Conservation (phyloP, 257 asterid species). For the Verbena officinalis region DNA sequence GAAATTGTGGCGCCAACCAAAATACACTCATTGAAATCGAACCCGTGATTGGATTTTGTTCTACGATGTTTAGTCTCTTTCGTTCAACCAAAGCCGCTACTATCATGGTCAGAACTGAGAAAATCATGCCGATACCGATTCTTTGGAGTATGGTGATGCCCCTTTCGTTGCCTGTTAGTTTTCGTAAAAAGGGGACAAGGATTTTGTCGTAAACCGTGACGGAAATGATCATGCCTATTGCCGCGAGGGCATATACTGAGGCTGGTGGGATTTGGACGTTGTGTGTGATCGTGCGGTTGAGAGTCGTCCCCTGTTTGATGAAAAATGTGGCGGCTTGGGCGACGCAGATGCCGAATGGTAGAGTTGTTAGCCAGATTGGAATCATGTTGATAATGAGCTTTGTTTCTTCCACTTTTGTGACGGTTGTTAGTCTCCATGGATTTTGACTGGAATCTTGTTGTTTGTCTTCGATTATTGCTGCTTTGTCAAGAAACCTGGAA, state of each 20-base stretch:
- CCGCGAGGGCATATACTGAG: constrained; percentile 58
- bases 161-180: constrained; percentile 59
- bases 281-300: constrained; percentile 44
- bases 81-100: constrained; percentile 77
- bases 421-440: constrained; percentile 74
- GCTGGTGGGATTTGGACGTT: constrained; percentile 71
- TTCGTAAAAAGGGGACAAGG: constrained; percentile 66
- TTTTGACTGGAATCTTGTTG: constrained; percentile 25
- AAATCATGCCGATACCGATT: constrained; percentile 80
- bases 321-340: constrained; percentile 86
- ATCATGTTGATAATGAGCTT: constrained; percentile 73
- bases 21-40: constrained; percentile 78
- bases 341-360: constrained; percentile 75
- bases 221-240: constrained; percentile 69
- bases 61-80: constrained; percentile 44
- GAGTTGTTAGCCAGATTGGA: constrained; percentile 79
- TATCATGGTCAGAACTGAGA: constrained; percentile 57
- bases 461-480: constrained; percentile 59
- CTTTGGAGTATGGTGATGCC: constrained; percentile 81
- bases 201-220: constrained; percentile 61
- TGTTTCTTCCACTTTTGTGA: constrained; percentile 77
- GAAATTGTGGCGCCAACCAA: constrained; percentile 89
- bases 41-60: constrained; percentile 27
- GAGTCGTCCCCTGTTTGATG: constrained; percentile 75
- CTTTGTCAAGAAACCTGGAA: constrained; percentile 81